phyloP scores from a whole-genome alignment of 2,329 filamentous ascomycete genomes.

The Fusarium buxicola region DNA sequence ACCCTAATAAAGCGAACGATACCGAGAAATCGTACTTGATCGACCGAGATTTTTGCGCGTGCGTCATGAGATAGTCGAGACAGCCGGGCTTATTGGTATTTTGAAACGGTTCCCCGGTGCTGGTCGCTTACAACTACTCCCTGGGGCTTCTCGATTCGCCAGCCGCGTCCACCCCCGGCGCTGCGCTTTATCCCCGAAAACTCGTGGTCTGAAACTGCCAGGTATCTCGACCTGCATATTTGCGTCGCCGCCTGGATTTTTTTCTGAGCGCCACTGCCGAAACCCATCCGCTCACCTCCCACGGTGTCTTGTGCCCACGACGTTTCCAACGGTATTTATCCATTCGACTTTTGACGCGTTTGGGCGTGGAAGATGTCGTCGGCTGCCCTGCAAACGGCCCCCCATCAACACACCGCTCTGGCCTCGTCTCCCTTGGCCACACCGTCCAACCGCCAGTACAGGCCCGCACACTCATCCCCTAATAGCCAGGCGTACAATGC shows the following conservation, averaged over 20 bases:
- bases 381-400: conserved; percentile 70
- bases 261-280: conserved; percentile 32
- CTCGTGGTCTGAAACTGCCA: conserved; percentile 44
- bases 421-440: conserved; percentile 63
- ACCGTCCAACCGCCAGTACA: conserved; percentile 63
- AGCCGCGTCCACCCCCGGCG: conserved; percentile 40
- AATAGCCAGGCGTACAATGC: conserved; percentile 69
- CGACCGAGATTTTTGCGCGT: conserved; percentile 43
- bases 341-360: conserved; percentile 40
- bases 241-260: conserved; percentile 41
- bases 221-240: conserved; percentile 47
- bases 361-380: conserved; percentile 57
- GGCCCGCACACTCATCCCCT: conserved; percentile 63
- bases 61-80: conserved; percentile 59
- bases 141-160: conserved; percentile 35
- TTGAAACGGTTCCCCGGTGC: conserved; percentile 35
- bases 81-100: conserved; percentile 51
- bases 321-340: conserved; percentile 18
- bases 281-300: conserved; percentile 26
- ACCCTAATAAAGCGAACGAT: conserved; percentile 42
- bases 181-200: conserved; percentile 39
- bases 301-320: conserved; percentile 18
- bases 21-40: conserved; percentile 51
- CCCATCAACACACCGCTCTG: conserved; percentile 65
- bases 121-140: conserved; percentile 27